These are phyloP conservation scores for Dicorynia guianensis DNA, from an alignment of 306 rosid genomes.

Conservation along the genomic window DNA sequence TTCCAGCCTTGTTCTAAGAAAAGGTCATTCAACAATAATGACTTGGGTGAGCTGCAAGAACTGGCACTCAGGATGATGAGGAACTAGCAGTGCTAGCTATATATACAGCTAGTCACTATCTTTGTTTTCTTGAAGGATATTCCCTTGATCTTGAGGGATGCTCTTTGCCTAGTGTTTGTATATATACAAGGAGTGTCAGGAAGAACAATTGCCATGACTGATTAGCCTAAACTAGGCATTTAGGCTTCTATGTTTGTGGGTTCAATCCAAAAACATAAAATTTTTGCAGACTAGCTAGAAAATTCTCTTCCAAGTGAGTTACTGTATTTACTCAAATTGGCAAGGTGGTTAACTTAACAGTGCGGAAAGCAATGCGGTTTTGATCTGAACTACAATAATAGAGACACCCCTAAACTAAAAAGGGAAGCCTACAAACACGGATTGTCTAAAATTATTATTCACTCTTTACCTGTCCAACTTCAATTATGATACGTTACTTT, in stretches of 20 bases:
- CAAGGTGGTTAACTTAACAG: conserved; percentile 14
- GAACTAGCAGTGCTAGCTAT: conserved; percentile 45
- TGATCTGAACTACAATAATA: conserved; percentile 36
- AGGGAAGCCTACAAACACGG: conserved; percentile 37
- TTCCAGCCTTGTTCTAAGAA: conserved; percentile 53
- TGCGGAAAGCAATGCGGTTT: conserved; percentile 38
- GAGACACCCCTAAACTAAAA: conserved; percentile 27
- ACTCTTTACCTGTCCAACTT: conserved; percentile 31
- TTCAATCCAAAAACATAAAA: background rate
- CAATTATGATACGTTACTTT: conserved; percentile 38
- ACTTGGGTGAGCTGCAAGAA: conserved; percentile 79
- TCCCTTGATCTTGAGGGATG: background rate
- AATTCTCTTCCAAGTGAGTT: background rate
- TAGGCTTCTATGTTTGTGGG: conserved; percentile 7
- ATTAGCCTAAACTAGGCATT: conserved; percentile 27
- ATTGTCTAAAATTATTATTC: conserved; percentile 31
- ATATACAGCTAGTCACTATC: background rate
- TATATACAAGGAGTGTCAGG: conserved; percentile 35
- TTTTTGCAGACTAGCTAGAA: background rate
- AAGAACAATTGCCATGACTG: conserved; percentile 13
- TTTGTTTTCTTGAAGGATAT: conserved; percentile 19
- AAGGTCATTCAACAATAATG: conserved; percentile 49
- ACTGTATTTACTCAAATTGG: background rate
- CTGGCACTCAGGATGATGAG: conserved; percentile 85
- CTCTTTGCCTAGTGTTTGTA: conserved; percentile 22